Conservation (phyloP, 2,329 filamentous ascomycete genomes). For the Leptographium wingfieldii region DNA sequence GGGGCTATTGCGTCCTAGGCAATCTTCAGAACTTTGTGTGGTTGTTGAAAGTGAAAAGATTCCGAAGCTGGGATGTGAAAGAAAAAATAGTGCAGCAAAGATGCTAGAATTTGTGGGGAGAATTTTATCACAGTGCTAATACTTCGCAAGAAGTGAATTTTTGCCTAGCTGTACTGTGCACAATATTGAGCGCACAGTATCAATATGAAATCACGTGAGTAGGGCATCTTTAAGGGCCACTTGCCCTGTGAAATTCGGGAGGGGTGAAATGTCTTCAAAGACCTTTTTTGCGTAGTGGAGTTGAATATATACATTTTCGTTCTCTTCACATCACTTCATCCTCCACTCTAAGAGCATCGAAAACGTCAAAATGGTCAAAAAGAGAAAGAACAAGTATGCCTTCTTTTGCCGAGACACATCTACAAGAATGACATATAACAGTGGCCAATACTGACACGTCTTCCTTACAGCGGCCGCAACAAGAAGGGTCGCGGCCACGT, state of each 20-base stretch:
- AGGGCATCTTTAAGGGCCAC: background rate
- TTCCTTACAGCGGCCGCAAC: conserved; percentile 70
- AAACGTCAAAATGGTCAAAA: conserved; percentile 17
- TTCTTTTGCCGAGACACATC: background rate
- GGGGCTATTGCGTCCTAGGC: conserved; percentile 16
- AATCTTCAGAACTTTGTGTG: conserved; percentile 13
- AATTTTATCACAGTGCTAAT: background rate
- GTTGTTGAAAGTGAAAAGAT: conserved; percentile 5
- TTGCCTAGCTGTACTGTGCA: background rate
- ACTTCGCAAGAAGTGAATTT: background rate
- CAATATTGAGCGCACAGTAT: background rate
- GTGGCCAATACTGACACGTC: conserved; percentile 14
- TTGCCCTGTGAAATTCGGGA: conserved; percentile 2
- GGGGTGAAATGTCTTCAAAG: background rate
- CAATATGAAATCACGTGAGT: background rate
- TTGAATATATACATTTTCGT: background rate
- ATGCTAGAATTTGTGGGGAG: background rate
- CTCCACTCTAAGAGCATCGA: background rate
- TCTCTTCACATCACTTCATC: conserved; percentile 4
- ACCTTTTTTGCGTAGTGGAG: background rate
- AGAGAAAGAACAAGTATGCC: conserved; percentile 39
- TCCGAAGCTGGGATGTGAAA: background rate
- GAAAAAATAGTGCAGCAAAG: background rate
- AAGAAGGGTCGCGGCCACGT: conserved; percentile 99
- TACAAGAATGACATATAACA: background rate